Evolutionary conservation across 1,284 basidiomycete species (phyloP).

Genomic region (Sparassis latifolia): DNA sequence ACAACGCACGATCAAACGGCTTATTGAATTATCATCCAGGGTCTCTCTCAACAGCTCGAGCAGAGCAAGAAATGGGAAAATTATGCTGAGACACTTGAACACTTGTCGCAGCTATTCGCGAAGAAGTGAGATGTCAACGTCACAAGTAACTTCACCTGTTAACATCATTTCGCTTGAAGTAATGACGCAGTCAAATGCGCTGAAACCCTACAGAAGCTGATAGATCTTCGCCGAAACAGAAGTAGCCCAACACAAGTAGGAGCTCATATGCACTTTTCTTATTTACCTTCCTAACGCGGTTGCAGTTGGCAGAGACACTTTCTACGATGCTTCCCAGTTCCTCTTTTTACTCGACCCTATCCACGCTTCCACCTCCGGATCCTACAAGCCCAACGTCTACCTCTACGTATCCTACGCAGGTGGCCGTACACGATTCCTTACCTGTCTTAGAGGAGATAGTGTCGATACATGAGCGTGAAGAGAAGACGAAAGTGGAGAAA

Average conservation of each 20-base stretch:
- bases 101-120: conserved; percentile 46
- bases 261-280: too few species aligned
- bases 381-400: conserved; percentile 65
- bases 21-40: conserved; percentile 33
- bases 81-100: conserved; percentile 46
- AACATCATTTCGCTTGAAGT: conserved; percentile 20
- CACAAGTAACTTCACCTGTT: background rate
- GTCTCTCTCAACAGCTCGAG: conserved; percentile 72
- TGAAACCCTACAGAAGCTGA: conserved; percentile 69
- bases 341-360: conserved; percentile 57
- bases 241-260: conserved; percentile 46
- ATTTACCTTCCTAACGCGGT: too few species aligned
- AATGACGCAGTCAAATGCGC: conserved; percentile 77
- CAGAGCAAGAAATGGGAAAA: conserved; percentile 55
- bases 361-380: conserved; percentile 67
- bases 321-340: conserved; percentile 75
- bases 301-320: conserved; percentile 64
- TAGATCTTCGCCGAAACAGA: conserved; percentile 54
- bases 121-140: conserved; percentile 42
- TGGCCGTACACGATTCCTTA: conserved; percentile 63
- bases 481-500: conserved; percentile 44
- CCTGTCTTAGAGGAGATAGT: conserved; percentile 67
- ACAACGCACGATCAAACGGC: background rate
- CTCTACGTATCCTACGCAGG: conserved; percentile 51
- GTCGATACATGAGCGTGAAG: conserved; percentile 50